These are phyloP conservation scores for Torrubiella hemipterigena DNA, from an alignment of 2,329 filamentous ascomycete species.

Conservation along the genomic window DNA sequence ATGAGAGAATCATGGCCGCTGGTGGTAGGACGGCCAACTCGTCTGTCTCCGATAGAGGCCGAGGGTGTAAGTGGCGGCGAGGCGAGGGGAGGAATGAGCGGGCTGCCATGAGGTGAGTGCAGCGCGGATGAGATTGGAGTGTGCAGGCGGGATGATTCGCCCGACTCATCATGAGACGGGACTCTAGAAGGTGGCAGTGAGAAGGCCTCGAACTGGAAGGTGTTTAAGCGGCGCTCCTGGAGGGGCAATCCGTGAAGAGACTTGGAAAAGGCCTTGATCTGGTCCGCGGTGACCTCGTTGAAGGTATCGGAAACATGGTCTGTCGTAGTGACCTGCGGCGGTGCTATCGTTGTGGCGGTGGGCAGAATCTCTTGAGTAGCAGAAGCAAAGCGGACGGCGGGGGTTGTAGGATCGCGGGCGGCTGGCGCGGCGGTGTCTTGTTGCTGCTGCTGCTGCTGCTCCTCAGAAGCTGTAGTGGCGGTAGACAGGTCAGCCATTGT, in stretches of 20 bases:
- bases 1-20: constrained; percentile 32
- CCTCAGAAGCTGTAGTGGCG: too few relatives aligned
- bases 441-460: too few relatives aligned
- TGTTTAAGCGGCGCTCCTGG: constrained; percentile 72
- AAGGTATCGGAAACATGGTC: constrained; percentile 17
- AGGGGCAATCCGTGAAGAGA: constrained; percentile 63
- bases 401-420: constrained; percentile 15
- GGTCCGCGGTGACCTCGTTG: constrained; percentile 40
- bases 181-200: constrained; percentile 75
- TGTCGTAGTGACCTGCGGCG: constrained; percentile 10
- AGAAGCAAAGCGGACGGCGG: constrained; percentile 60
- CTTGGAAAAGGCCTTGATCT: constrained; percentile 60
- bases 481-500: too few relatives aligned
- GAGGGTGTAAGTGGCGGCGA: constrained; percentile 85
- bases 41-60: constrained; percentile 40
- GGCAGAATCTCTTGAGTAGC: constrained; percentile 54
- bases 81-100: constrained; percentile 59
- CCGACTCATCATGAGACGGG: constrained; percentile 47
- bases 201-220: constrained; percentile 82
- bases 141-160: constrained; percentile 50
- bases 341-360: constrained; percentile 13
- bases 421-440: too few relatives aligned
- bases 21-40: constrained; percentile 24
- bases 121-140: constrained; percentile 53
- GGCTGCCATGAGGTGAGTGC: constrained; percentile 55